Base-by-base conservation (phyloP, 306 rosid species). In the Cucurbita maxima region DNA sequence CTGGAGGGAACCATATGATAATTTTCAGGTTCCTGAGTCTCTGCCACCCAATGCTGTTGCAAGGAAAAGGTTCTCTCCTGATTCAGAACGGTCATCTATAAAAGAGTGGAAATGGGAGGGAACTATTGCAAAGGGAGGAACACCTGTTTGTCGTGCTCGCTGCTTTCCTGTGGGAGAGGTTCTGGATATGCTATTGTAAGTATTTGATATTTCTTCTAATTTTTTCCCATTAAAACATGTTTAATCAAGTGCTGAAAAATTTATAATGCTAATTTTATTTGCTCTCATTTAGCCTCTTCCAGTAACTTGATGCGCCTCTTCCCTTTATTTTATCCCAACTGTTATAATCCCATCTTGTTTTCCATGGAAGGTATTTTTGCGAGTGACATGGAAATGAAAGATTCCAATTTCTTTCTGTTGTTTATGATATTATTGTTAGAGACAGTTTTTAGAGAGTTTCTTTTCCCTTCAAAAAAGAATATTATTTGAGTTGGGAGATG, bases 51-150 rank as follows among this genome's bases (percentile, higher is more conserved):
- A 77, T 78, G 76, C 84, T 79, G 82, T 74, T 69, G 91, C 84
- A 72, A 85, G 80, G 75, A 91, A 79, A 78, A 82, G 86, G 78
- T 79, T 88, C 71, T 80, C 91, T 14, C 95, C 96, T 73, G 96
- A 94, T 81, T 80, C 88, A 22, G 85, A 84, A 45, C 67, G 58
- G 81, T 57, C 90, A 70, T 83, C 97, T 79, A 6, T 82, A 75
- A 80, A 81, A 6, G 91, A 87, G 80, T 94, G 99, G 99, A 94
- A 89, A 81, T 94, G 99, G 99, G 97, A 91, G 85, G 97, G 99
- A 72, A 91, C 95, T 75, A 94, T 89, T 76, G 99, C 99, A 53
- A 94, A 94, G 88, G 97, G 99, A 71, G 99, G 99, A 78, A 88
- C 96, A 40, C 97, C 96, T 76, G 83, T 94, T 69, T 89, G 99